A percentile compares a stretch with the other conserved stretches of the same genome.
Evolutionary conservation across 768 basidiomycete species (phyloP).

Genomic region (Cubamyces lactineus): DNA sequence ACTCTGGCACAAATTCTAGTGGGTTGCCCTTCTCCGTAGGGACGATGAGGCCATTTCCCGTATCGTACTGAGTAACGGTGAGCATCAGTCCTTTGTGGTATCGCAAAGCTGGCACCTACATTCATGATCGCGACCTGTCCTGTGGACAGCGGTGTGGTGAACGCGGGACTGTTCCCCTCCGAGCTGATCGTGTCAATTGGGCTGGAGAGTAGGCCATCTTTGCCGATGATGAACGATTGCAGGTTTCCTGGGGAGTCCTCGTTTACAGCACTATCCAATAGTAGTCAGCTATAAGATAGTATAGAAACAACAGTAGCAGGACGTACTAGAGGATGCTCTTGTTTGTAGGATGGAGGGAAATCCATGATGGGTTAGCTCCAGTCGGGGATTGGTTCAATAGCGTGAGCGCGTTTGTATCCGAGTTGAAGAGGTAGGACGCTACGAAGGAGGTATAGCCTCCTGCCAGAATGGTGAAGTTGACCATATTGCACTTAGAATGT

Average conservation of each 20-base stretch:
- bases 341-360: constrained; percentile 58
- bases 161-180: constrained; percentile 56
- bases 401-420: constrained; percentile 49
- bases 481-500: constrained; percentile 44
- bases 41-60: constrained; percentile 58
- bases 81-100: background rate
- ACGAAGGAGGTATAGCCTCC: constrained; percentile 66
- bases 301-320: too few relatives aligned
- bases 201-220: constrained; percentile 47
- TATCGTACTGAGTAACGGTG: constrained; percentile 45
- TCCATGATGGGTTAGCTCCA: constrained; percentile 63
- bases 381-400: constrained; percentile 52
- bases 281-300: too few relatives aligned
- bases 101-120: constrained; percentile 38
- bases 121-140: constrained; percentile 66
- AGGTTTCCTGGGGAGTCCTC: constrained; percentile 48
- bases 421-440: constrained; percentile 64
- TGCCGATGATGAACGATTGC: constrained; percentile 58
- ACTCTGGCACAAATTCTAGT: constrained; percentile 37
- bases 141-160: constrained; percentile 51
- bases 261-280: constrained; percentile 55
- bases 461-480: constrained; percentile 68
- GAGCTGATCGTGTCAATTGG: constrained; percentile 51
- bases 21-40: constrained; percentile 44
- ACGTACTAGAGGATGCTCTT: constrained; percentile 64